Percentiles rank a stretch among this genome's conserved stretches.
These are phyloP conservation scores for Nothophoma quercina DNA, from an alignment of 2,329 filamentous ascomycete species.

Conservation along the genomic window DNA sequence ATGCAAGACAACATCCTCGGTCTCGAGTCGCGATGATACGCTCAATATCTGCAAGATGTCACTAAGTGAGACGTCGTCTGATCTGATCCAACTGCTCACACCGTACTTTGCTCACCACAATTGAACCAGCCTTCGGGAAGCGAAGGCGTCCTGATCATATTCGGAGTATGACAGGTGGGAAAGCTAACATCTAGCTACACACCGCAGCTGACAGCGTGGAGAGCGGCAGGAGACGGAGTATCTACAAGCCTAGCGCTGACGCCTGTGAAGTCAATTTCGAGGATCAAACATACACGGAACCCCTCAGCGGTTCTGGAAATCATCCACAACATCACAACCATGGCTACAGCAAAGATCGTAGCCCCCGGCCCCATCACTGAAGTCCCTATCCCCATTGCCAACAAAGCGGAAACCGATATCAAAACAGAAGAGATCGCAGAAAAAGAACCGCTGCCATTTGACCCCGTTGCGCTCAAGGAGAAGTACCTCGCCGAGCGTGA, in stretches of 20 bases:
- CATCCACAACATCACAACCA: neutral
- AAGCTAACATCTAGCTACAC: neutral
- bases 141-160: neutral
- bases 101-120: neutral
- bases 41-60: neutral
- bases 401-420: slow-evolving; percentile 26
- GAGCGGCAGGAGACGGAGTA: neutral
- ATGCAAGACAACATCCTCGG: slow-evolving; percentile 7
- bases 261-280: neutral
- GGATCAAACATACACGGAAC: neutral
- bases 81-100: neutral
- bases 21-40: neutral
- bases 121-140: slow-evolving; percentile 3
- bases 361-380: slow-evolving; percentile 26
- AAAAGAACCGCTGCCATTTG: slow-evolving; percentile 31
- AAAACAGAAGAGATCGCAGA: slow-evolving; percentile 25
- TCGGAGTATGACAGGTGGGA: neutral
- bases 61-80: neutral
- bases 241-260: neutral
- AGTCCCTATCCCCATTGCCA: slow-evolving; percentile 21
- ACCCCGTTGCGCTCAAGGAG: slow-evolving; percentile 33
- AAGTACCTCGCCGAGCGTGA: slow-evolving; percentile 42
- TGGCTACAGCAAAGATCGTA: slow-evolving; percentile 21
- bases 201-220: neutral
- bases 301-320: neutral